phyloP scores from a whole-genome alignment of 495 filamentous ascomycete species.

The Trichoderma gamsii region DNA sequence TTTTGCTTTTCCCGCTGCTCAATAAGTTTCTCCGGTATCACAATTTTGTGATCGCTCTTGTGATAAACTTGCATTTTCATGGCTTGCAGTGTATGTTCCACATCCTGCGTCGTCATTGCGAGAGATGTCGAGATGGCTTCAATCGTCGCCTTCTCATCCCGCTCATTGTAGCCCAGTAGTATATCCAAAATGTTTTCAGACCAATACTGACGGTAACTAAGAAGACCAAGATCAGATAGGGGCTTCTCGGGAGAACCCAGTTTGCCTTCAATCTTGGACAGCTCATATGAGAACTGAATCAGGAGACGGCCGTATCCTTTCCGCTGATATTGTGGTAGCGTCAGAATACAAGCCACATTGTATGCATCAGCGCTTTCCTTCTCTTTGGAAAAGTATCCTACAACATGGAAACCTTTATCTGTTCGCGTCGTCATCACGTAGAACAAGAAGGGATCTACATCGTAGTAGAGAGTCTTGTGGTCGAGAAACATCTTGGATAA shows the following conservation, averaged over 20 bases:
- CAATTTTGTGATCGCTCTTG: slow-evolving; percentile 89
- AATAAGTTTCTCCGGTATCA: slow-evolving; percentile 62
- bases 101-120: slow-evolving; percentile 92
- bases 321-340: slow-evolving; percentile 89
- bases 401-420: slow-evolving; percentile 81
- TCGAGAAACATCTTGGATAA: slow-evolving; percentile 95
- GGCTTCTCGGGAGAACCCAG: slow-evolving; percentile 95
- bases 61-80: slow-evolving; percentile 92
- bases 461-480: slow-evolving; percentile 99
- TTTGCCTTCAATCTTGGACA: slow-evolving; percentile 90
- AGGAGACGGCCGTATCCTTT: slow-evolving; percentile 88
- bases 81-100: slow-evolving; percentile 86
- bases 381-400: slow-evolving; percentile 97
- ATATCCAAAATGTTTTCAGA: slow-evolving; percentile 85
- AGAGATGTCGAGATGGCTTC: slow-evolving; percentile 72
- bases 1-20: slow-evolving; percentile 72
- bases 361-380: slow-evolving; percentile 95
- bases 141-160: slow-evolving; percentile 65
- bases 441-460: slow-evolving; percentile 97
- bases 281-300: slow-evolving; percentile 96
- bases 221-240: slow-evolving; percentile 82
- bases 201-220: slow-evolving; percentile 96
- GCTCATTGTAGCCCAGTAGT: slow-evolving; percentile 56
- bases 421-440: slow-evolving; percentile 93
- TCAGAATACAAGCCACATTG: slow-evolving; percentile 96